Conservation (phyloP, 1,284 basidiomycete species). For the Phylloboletellus chloephorus region DNA sequence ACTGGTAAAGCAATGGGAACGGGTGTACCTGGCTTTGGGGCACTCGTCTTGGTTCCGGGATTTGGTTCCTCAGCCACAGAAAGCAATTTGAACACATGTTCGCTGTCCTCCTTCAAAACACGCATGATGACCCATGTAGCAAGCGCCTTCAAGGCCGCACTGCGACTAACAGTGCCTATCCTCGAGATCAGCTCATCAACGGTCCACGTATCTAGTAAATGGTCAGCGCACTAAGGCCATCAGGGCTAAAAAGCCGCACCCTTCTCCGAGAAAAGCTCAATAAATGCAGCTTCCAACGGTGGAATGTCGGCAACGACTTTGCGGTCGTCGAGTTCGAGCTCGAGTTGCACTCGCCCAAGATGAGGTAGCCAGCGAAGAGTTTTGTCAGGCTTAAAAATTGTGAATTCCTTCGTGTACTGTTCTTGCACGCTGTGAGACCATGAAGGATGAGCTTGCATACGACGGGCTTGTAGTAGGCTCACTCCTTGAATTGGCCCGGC, state of each 20-base stretch:
- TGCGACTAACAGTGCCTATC: slow-evolving; percentile 61
- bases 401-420: slow-evolving; percentile 72
- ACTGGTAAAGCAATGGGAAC: not conserved
- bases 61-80: slow-evolving; percentile 50
- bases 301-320: slow-evolving; percentile 71
- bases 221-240: not conserved
- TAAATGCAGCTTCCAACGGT: slow-evolving; percentile 83
- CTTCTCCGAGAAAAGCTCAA: slow-evolving; percentile 78
- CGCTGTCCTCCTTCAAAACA: slow-evolving; percentile 65
- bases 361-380: slow-evolving; percentile 81
- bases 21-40: slow-evolving; percentile 33
- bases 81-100: slow-evolving; percentile 55
- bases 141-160: slow-evolving; percentile 65
- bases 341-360: slow-evolving; percentile 75
- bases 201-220: slow-evolving; percentile 56
- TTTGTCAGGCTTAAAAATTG: slow-evolving; percentile 85
- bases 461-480: slow-evolving; percentile 24
- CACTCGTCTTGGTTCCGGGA: slow-evolving; percentile 19
- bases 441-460: slow-evolving; percentile 7
- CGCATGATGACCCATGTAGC: slow-evolving; percentile 81
- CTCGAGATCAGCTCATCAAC: slow-evolving; percentile 58
- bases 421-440: slow-evolving; percentile 55
- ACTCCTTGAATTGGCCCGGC: slow-evolving; percentile 80
- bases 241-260: slow-evolving; percentile 33
- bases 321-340: slow-evolving; percentile 78